Conservation (phyloP, 2,329 filamentous ascomycete species). For the Trichophyton equinum region DNA sequence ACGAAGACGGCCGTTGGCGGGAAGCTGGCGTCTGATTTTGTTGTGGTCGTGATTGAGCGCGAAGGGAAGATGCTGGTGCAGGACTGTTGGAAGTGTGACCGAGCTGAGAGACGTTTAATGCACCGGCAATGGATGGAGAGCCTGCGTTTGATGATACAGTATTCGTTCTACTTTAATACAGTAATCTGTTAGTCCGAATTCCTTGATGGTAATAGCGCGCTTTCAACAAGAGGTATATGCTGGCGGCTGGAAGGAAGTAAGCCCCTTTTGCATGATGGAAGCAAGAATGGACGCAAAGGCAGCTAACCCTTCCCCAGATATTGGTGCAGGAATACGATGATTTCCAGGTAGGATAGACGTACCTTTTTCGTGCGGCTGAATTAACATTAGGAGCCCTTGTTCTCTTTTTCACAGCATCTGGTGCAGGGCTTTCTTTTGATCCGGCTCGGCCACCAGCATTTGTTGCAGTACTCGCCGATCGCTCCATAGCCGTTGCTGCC, state of each 20-base stretch:
- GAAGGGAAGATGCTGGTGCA: constrained; percentile 43
- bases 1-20: constrained; percentile 47
- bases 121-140: constrained; percentile 61
- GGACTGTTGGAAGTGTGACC: constrained; percentile 48
- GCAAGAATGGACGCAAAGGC: background rate
- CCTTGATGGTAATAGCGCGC: background rate
- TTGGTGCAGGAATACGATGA: background rate
- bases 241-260: background rate
- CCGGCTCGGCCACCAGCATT: constrained; percentile 24
- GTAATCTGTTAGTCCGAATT: constrained; percentile 6
- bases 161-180: constrained; percentile 28
- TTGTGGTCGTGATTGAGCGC: constrained; percentile 57
- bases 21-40: constrained; percentile 59
- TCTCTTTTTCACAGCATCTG: constrained; percentile 57
- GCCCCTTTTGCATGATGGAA: background rate
- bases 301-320: background rate
- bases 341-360: constrained; percentile 19
- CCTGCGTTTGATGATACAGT: constrained; percentile 41
- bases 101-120: constrained; percentile 54
- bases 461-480: constrained; percentile 26
- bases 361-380: constrained; percentile 59
- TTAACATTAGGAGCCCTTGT: constrained; percentile 59
- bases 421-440: constrained; percentile 54
- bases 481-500: constrained; percentile 26
- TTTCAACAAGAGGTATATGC: background rate